These are phyloP conservation scores for Arachis monticola DNA, from an alignment of 331 rosid species.

Conservation along the genomic window DNA sequence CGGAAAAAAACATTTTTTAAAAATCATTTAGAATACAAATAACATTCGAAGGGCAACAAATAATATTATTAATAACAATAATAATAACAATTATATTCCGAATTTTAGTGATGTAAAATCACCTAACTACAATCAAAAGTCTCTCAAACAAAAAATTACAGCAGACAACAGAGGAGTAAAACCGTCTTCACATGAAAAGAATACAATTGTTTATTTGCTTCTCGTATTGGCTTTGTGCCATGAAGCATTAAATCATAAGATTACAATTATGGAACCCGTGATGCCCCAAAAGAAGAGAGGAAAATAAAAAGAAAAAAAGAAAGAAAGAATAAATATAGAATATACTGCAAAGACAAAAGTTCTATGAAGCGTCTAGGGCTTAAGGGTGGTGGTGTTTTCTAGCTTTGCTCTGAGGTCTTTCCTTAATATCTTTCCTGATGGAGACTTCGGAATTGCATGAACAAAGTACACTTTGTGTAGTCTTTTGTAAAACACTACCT, in stretches of 20 bases:
- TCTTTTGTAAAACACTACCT: constrained; percentile 88
- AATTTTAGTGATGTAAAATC: constrained; percentile 20
- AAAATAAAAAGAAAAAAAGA: constrained; percentile 28
- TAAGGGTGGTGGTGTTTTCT: constrained; percentile 33
- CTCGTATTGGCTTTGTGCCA: not conserved
- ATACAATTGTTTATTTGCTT: constrained; percentile 18
- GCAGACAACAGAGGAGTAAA: not conserved
- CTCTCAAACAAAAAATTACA: constrained; percentile 2
- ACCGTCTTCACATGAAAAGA: not conserved
- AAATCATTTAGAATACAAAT: too few species aligned
- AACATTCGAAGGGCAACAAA: not conserved
- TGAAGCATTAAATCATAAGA: constrained; percentile 33
- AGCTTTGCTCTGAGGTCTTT: constrained; percentile 83
- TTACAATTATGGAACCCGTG: constrained; percentile 12
- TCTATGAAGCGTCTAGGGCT: constrained; percentile 21
- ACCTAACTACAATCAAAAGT: not conserved
- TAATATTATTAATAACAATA: not conserved
- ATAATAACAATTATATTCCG: not conserved
- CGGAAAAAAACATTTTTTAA: too few species aligned
- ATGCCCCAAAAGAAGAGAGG: constrained; percentile 44
- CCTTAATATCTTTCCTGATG: constrained; percentile 79
- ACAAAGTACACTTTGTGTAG: constrained; percentile 72
- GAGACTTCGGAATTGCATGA: constrained; percentile 80
- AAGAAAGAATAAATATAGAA: constrained; percentile 38
- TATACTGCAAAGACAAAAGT: not conserved